Evolutionary conservation across 1,139 yeast species (phyloP).

Genomic region (Pichia sp.): DNA sequence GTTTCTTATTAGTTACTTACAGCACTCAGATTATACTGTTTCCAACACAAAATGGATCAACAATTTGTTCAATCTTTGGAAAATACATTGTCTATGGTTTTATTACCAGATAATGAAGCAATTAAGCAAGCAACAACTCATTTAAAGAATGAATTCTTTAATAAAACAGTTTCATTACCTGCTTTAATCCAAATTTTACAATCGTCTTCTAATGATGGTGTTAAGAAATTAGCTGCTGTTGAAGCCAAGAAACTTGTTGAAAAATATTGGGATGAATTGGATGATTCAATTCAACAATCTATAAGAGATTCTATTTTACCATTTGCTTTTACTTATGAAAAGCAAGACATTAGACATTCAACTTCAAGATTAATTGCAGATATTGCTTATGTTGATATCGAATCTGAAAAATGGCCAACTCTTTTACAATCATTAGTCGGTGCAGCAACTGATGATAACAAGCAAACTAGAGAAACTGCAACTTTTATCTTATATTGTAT

Average conservation of each 20-base stretch:
- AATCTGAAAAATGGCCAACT: conserved; percentile 65
- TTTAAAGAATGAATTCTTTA: conserved; percentile 70
- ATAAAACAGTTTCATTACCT: conserved; percentile 67
- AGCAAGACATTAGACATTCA: conserved; percentile 77
- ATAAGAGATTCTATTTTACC: conserved; percentile 66
- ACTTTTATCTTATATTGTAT: conserved; percentile 73
- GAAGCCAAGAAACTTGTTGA: conserved; percentile 83
- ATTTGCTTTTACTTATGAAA: conserved; percentile 59
- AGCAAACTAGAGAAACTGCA: conserved; percentile 74
- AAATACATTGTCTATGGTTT: conserved; percentile 68
- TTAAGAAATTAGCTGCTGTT: conserved; percentile 87
- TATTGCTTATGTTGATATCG: conserved; percentile 72
- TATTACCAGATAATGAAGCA: conserved; percentile 68
- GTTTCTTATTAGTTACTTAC: too few species aligned
- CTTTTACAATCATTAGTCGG: conserved; percentile 65
- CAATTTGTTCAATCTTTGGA: conserved; percentile 67
- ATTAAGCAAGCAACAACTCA: conserved; percentile 79
- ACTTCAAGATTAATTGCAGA: conserved; percentile 85
- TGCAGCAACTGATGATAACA: conserved; percentile 59
- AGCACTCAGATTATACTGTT: too few species aligned
- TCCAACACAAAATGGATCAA: conserved; percentile 52
- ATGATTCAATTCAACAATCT: conserved; percentile 46
- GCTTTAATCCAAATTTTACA: conserved; percentile 79
- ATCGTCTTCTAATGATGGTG: conserved; percentile 51
- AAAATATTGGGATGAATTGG: conserved; percentile 63